Conservation (phyloP, 768 basidiomycete species). For the Lentinula detonsa region DNA sequence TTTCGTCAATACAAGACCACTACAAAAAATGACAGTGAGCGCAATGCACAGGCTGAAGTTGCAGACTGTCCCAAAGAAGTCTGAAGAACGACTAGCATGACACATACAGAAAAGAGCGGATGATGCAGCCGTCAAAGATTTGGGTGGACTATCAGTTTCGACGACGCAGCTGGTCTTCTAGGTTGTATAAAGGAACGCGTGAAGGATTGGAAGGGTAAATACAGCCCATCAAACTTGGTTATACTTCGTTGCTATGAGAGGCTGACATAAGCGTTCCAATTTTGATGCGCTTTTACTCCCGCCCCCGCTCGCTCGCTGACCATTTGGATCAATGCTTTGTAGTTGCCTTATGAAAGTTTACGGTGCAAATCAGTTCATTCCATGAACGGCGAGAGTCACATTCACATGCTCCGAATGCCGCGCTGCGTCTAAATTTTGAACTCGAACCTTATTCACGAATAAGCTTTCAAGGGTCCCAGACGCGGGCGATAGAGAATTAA, state of each 20-base stretch:
- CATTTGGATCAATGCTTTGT: too few species aligned
- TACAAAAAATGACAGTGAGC: background rate
- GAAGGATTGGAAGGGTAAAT: background rate
- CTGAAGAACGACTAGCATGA: background rate
- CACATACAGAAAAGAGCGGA: background rate
- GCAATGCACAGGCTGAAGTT: background rate
- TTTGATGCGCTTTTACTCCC: slow-evolving; percentile 14
- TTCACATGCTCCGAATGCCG: too few species aligned
- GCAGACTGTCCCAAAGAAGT: background rate
- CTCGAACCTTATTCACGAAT: too few species aligned
- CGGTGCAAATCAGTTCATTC: too few species aligned
- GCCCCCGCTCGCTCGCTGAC: slow-evolving; percentile 26
- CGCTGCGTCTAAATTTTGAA: too few species aligned
- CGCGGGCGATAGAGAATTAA: slow-evolving; percentile 46
- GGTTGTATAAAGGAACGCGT: slow-evolving; percentile 2
- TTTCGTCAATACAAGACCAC: background rate
- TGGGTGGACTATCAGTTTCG: background rate
- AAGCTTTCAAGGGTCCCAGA: too few species aligned
- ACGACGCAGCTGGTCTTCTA: slow-evolving; percentile 1
- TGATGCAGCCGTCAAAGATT: background rate
- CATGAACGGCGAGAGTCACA: too few species aligned
- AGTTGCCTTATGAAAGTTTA: too few species aligned
- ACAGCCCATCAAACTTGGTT: background rate
- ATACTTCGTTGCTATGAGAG: background rate
- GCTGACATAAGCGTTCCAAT: background rate